Percentiles rank a stretch among this genome's conserved stretches.
These are phyloP conservation scores for Acer negundo DNA, from an alignment of 345 rosid genomes.

Conservation along the genomic window DNA sequence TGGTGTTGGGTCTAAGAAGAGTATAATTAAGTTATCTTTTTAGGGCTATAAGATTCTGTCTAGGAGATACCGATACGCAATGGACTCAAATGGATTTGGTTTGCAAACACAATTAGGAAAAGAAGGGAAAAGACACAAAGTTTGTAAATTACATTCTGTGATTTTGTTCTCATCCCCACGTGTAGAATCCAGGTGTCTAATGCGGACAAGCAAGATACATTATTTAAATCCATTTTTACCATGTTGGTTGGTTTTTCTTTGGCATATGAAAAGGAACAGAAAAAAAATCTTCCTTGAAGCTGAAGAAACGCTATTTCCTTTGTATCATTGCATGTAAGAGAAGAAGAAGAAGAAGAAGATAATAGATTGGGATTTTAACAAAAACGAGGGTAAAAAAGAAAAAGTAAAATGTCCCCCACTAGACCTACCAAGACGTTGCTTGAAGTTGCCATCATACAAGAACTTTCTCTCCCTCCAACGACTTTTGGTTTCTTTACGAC, in stretches of 20 bases:
- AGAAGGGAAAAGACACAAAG: slow-evolving; percentile 32
- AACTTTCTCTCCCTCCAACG: slow-evolving; percentile 44
- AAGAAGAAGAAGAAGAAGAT: not conserved
- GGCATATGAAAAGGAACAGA: slow-evolving; percentile 38
- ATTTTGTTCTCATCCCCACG: slow-evolving; percentile 34
- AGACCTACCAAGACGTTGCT: slow-evolving; percentile 48
- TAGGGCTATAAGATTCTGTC: slow-evolving; percentile 35
- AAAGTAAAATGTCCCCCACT: slow-evolving; percentile 51
- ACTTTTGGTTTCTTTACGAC: slow-evolving; percentile 28
- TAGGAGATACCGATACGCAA: slow-evolving; percentile 41
- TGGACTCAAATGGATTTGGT: slow-evolving; percentile 23
- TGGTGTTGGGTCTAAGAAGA: not conserved
- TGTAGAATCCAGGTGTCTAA: slow-evolving; percentile 36
- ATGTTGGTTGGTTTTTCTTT: slow-evolving; percentile 5
- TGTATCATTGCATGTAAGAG: not conserved
- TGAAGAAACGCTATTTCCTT: slow-evolving; percentile 44
- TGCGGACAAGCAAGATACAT: not conserved
- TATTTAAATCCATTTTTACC: not conserved
- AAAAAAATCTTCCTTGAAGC: slow-evolving; percentile 43
- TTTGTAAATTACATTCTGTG: not conserved
- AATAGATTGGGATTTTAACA: not conserved
- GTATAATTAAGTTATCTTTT: slow-evolving; percentile 5
- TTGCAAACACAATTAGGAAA: slow-evolving; percentile 51
- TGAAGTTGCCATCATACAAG: slow-evolving; percentile 19
- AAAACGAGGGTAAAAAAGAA: slow-evolving; percentile 22